A percentile compares a stretch with the other conserved stretches of the same genome.
Conservation (phyloP, 1,284 basidiomycete species). For the Xanthoconium separans region DNA sequence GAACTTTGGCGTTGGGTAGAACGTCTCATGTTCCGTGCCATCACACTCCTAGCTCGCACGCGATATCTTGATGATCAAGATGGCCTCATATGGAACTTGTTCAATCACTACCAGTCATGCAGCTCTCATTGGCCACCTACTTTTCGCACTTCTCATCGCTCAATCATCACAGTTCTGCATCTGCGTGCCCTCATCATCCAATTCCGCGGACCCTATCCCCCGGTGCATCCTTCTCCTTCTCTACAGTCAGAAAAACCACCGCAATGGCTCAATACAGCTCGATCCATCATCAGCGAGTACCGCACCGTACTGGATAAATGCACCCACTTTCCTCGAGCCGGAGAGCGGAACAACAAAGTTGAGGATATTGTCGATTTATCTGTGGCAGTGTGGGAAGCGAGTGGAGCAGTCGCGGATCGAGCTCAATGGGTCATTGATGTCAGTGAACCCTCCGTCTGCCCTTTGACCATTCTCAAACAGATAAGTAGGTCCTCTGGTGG, state of each 20-base stretch:
- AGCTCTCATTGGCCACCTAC: conserved; percentile 70
- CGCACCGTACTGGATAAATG: conserved; percentile 62
- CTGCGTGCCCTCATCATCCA: conserved; percentile 67
- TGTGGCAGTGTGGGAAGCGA: conserved; percentile 78
- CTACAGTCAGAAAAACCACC: conserved; percentile 36
- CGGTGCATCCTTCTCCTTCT: conserved; percentile 10
- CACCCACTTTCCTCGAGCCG: conserved; percentile 83
- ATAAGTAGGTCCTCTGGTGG: conserved; percentile 79
- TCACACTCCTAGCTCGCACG: conserved; percentile 54
- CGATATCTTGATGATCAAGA: conserved; percentile 40
- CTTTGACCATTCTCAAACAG: not conserved
- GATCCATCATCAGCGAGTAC: conserved; percentile 67
- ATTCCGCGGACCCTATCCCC: conserved; percentile 33
- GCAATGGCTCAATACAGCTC: conserved; percentile 64
- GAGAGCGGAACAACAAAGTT: conserved; percentile 77
- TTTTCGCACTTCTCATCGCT: conserved; percentile 74
- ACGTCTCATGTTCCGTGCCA: conserved; percentile 65
- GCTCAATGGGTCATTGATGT: conserved; percentile 76
- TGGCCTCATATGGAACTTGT: conserved; percentile 54
- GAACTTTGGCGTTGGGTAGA: conserved; percentile 83
- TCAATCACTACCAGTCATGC: conserved; percentile 61
- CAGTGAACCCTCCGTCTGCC: conserved; percentile 30
- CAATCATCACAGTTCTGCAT: conserved; percentile 66
- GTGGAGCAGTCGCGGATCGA: conserved; percentile 57
- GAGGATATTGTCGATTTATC: conserved; percentile 84